Base-by-base conservation (phyloP, 805 yeast genomes). In the Hanseniaspora hatyaiensis region DNA sequence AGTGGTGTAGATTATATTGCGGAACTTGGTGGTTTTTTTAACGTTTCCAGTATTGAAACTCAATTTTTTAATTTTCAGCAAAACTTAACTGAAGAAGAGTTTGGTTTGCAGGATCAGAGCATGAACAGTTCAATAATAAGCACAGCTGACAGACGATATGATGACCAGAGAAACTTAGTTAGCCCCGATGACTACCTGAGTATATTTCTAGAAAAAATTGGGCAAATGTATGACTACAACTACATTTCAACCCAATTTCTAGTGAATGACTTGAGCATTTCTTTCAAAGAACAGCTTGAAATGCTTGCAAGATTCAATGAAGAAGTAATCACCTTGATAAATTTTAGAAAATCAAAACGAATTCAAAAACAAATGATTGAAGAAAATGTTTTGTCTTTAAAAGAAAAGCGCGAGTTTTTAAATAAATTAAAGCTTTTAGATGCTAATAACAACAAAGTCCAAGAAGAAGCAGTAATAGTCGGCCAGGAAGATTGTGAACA, bases 191-290 rank as follows among this genome's bases (percentile, higher is more conserved):
- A 77, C 2, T 79, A 77, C 47, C 60, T 75, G 15, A 82, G 83
- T 2, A 40, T 46, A 6, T 77, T 52, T 67, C 77, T 55, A 59
- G 97, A 92, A 59, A 77, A 78, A 52, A 75, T 86, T 24, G 96
- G 97, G 1, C 87, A 83, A 57, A 81, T 87, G 1, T 78, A 84
- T 52, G 97, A 92, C 61, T 73, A 79, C 33, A 76, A 73, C 32
- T 78, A 74, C 52, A 72, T 78, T 16, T 73, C 77, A 18, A 59
- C 70, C 8, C 73, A 70, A 50, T 66, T 68, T 22, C 53, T 70
- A 34, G 61, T 64, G 3, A 34, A 47, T 29, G 40, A 47, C 20
- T 13, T 40, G 28, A 19, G 9, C 22, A 67, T 67, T 31, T 72
- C 73, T 31, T 52, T 69, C 13, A 53, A 61, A 36, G 62, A 64